Conservation (phyloP, 2,329 filamentous ascomycete genomes). For the Fusarium abutilonis region DNA sequence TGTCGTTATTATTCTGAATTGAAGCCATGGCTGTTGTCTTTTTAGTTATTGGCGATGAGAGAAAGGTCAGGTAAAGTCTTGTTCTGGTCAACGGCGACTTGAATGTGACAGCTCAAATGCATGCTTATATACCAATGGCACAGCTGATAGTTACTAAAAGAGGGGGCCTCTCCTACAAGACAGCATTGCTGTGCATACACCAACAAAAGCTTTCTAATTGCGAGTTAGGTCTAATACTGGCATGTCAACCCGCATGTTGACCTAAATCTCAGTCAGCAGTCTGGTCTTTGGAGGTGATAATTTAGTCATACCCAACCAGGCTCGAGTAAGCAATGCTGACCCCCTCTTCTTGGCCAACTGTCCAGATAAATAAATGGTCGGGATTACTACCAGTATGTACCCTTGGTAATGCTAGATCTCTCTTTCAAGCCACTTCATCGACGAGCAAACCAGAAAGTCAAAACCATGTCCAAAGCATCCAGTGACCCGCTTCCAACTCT, state of each 20-base stretch:
- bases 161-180: too few species aligned
- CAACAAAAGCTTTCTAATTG: too few species aligned
- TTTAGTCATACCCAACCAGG: neutral
- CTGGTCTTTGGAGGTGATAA: constrained; percentile 3
- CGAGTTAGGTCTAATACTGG: too few species aligned
- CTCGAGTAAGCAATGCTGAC: constrained; percentile 8
- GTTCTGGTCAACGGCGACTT: too few species aligned
- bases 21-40: constrained; percentile 1
- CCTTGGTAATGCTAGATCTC: neutral
- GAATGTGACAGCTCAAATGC: too few species aligned
- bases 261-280: too few species aligned
- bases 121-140: too few species aligned
- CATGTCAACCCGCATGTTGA: too few species aligned
- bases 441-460: neutral
- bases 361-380: constrained; percentile 10
- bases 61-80: too few species aligned
- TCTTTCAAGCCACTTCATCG: neutral
- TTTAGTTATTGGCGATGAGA: too few species aligned
- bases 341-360: neutral
- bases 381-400: neutral
- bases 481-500: constrained; percentile 34
- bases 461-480: constrained; percentile 15
- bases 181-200: too few species aligned
- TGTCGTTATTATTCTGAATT: neutral
- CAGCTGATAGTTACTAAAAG: too few species aligned